These are phyloP conservation scores for Zizania palustris DNA, from an alignment of 202 grass and related monocot genomes.

Conservation along the genomic window DNA sequence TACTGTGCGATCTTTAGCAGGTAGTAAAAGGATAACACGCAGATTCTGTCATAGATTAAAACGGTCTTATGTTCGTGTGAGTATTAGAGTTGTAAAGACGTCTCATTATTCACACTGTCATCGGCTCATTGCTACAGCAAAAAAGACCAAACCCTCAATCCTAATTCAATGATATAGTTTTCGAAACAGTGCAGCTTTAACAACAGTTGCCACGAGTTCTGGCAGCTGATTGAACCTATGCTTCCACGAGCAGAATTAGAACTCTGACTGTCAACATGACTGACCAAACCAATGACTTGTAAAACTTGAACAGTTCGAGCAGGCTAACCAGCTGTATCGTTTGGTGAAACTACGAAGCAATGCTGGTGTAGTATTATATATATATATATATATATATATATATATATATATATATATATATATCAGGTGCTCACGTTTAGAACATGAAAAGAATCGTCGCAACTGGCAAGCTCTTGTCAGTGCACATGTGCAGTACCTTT, in stretches of 20 bases:
- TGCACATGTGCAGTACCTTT: background rate
- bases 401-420: too few relatives aligned
- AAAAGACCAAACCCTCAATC: background rate
- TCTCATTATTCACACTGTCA: slow-evolving; percentile 8
- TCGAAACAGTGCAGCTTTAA: too few relatives aligned
- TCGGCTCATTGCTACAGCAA: background rate
- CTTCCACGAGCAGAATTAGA: background rate
- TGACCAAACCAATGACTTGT: background rate
- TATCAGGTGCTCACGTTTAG: background rate
- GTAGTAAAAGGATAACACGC: background rate
- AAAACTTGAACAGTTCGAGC: background rate
- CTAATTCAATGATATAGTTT: too few relatives aligned
- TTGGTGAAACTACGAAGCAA: background rate
- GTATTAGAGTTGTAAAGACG: background rate
- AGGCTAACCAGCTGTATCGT: background rate
- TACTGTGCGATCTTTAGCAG: background rate
- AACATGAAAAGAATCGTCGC: background rate
- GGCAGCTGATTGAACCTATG: too few relatives aligned
- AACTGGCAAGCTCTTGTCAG: too few relatives aligned
- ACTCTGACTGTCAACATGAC: background rate
- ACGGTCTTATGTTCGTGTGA: background rate
- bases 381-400: too few relatives aligned
- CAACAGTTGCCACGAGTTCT: too few relatives aligned
- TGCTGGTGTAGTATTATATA: too few relatives aligned
- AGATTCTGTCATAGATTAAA: background rate